Conservation (phyloP, 2,329 filamentous ascomycete species). For the Colletotrichum graminicola region DNA sequence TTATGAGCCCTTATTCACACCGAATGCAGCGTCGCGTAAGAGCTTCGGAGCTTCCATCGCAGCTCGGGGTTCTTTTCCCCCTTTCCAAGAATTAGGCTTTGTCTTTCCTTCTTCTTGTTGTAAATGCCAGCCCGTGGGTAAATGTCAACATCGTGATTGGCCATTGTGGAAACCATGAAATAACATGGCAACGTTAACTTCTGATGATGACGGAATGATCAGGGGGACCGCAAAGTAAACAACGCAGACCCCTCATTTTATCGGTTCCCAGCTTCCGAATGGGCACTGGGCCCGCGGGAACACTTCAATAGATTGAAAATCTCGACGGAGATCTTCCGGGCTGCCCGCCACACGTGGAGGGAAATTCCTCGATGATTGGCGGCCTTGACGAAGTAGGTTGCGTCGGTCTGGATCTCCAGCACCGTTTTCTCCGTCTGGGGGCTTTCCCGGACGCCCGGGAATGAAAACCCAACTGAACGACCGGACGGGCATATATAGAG, state of each 20-base stretch:
- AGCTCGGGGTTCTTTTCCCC: not conserved
- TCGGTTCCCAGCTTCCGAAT: not conserved
- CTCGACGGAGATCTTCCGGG: not conserved
- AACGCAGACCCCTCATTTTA: slow-evolving; percentile 6
- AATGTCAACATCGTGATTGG: slow-evolving; percentile 25
- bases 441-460: not conserved
- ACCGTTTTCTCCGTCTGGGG: not conserved
- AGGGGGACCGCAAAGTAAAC: not conserved
- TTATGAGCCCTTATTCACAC: not conserved
- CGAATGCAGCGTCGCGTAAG: too few species aligned
- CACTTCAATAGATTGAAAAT: not conserved
- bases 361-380: not conserved
- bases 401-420: slow-evolving; percentile 20
- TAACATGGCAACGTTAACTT: not conserved
- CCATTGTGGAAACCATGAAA: not conserved
- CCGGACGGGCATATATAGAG: too few species aligned
- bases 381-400: slow-evolving; percentile 1
- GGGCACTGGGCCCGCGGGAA: too few species aligned
- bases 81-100: too few species aligned
- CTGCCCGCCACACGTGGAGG: not conserved
- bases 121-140: slow-evolving; percentile 32
- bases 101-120: not conserved
- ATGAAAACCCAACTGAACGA: not conserved
- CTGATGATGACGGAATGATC: slow-evolving; percentile 17
- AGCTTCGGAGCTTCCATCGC: not conserved